Percentiles rank a stretch among this genome's conserved stretches.
phyloP scores from a whole-genome alignment of 257 asterid genomes.

The Fraxinus pennsylvanica region DNA sequence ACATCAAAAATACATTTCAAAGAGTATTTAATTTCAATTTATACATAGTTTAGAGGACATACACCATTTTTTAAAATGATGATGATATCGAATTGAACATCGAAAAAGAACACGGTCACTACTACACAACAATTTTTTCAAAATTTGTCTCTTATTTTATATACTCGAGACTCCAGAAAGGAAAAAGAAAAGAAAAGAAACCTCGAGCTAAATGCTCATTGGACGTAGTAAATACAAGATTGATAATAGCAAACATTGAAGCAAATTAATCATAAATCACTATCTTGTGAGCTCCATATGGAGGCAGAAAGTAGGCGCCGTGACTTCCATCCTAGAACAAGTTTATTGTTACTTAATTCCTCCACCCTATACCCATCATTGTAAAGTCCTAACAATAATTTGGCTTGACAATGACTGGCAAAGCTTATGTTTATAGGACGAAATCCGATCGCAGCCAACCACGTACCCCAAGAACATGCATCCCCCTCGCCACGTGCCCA shows the following conservation, averaged over 20 bases:
- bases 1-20: no score
- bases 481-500: slow-evolving; percentile 36
- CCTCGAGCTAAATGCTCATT: not conserved
- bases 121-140: not conserved
- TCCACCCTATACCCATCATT: slow-evolving; percentile 79
- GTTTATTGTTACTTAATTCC: slow-evolving; percentile 54
- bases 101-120: not conserved
- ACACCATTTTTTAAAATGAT: no score
- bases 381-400: slow-evolving; percentile 63
- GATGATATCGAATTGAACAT: no score
- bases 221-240: not conserved
- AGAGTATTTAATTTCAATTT: no score
- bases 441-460: slow-evolving; percentile 56
- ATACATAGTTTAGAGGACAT: no score
- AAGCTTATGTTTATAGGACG: slow-evolving; percentile 49
- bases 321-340: slow-evolving; percentile 80
- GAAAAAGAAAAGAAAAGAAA: not conserved
- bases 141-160: not conserved
- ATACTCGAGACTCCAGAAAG: not conserved
- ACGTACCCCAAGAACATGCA: slow-evolving; percentile 50
- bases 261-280: slow-evolving; percentile 28
- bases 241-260: not conserved
- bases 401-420: slow-evolving; percentile 81
- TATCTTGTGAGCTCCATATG: slow-evolving; percentile 61
- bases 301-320: slow-evolving; percentile 78